Base-by-base conservation (phyloP, 2,329 filamentous ascomycete species). In the Neophaeococcomyces aloes region DNA sequence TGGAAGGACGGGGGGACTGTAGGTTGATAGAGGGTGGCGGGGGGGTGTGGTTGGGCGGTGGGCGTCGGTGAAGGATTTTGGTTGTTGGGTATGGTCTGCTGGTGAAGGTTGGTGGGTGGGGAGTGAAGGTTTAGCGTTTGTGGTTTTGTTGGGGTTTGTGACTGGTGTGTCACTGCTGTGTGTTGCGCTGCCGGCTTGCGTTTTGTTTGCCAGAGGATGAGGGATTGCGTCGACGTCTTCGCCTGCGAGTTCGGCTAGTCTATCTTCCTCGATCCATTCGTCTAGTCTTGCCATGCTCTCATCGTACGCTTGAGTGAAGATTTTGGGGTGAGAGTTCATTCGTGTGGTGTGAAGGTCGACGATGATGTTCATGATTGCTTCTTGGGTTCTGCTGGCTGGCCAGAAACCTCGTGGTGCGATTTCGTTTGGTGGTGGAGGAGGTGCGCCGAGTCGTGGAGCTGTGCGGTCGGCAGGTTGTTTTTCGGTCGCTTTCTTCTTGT, bases 311-410 rank as follows among this genome's bases (percentile, higher is more conserved):
- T 37, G 27, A 7, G 33, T 33, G 29, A 53, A 53, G 6, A 45
- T 23, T 3, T 15, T n/a, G 4, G 47, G 46, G 18, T 50, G 37
- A 32, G 45, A 50, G 19, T 29, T 21, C 15, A 17, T 27, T 27
- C 49, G 47, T 14, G 49, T 38, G 19, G 38, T 13, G 25, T 39
- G 18, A 3, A 52, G 44, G 7, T 15, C 7, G 11, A n/a, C 35
- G 21, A 48, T 43, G 13, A 52, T 31, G n/a, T 47, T 38, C 30
- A 45, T 14, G 29, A 53, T 48, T 3, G 43, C 49, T 4, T 45
- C 35, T 27, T 49, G 45, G 10, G 43, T n/a, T 42, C 39, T 47
- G 19, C 13, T 39, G 37, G 13, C 25, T 33, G 21, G 29, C 46
- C 48, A 51, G n/a, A 30, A 15, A n/a, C 17, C 29, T 13, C 21